Evolutionary conservation across 2,329 filamentous ascomycete genomes (phyloP), one percentile per base, ranked within the genome.

Genomic region (Seiridium unicorne): DNA sequence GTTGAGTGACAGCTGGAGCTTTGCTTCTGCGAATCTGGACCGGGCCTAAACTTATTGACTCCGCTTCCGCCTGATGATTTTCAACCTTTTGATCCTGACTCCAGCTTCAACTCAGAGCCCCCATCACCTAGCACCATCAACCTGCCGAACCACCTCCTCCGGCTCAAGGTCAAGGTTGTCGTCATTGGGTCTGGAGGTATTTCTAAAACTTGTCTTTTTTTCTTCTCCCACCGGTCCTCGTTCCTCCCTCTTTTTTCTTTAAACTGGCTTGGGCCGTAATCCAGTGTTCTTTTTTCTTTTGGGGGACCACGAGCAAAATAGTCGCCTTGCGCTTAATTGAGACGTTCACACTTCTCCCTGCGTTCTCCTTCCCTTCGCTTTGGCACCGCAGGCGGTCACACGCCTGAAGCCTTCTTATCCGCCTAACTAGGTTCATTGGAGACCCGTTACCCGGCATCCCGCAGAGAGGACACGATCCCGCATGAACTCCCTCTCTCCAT

Each of bases 401-500:
- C 36, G 51, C 36, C 36, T 51, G 32, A 35, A 51, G 49, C 49
- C 49, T 31, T 51, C 32, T 48, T 36, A 36, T 18, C 49, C 36
- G 49, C 31, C 49, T 51, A 36, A 35, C 49, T 35, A 51, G 49
- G 31, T 38, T 38, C 49, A 13, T 34, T 36, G 49, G 49, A 51
- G 32, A 51, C 49, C 34, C 49, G 49, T 51, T 38, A 66, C 51
- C 64, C 64, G 62, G 51, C 63, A 51, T 61, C 63, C 58, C 59
- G 62, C 62, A 64, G 64, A 51, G 36, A 38, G 35, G 47, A 34
- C 48, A 57, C 61, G 59, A 61, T 62, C 60, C 60, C 66, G 68
- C 62, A 70, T 70, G 67, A 68, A 60, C 65, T 66, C 49, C 57
- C 35, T 55, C 47, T 49, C 61, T 62, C 64, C 62, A 65, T 68